Evolutionary conservation across 179 eudicot genomes (phyloP), one percentile per base, ranked within the genome.

Genomic region (Sideroxylon spinosum): DNA sequence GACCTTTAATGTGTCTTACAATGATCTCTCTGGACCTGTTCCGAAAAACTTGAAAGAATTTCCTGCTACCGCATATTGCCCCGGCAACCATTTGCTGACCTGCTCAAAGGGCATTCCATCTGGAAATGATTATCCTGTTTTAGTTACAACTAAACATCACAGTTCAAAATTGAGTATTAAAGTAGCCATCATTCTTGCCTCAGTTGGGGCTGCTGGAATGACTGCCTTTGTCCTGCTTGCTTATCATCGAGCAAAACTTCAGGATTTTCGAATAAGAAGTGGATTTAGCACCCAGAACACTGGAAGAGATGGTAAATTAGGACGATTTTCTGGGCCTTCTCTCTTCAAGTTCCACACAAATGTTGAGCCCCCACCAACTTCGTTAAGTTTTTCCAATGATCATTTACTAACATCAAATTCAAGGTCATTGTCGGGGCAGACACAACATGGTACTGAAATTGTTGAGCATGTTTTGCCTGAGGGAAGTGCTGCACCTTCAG

Each of bases 311-410:
- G 89, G 78, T 66, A 90, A 86, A 77, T 73, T 79, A 61, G 92
- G 97, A 80, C 83, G 82, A 85, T 84, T 89, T 78, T 62, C 85
- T 52, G 83, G 89, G 50, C 90, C 93, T 81, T 90, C 97, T 61
- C 80, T 89, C 74, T 91, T 91, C 83, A 88, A 86, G 80, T 86
- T 87, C 82, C 92, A 84, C 70, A 81, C 86, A 25, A 76, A 73
- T 82, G 71, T 84, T 9, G 93, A 87, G 62, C 95, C 95, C 28
- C 79, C 91, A 3, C 85, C 88, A 62, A 81, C 79, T 56, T 86
- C 92, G 9, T 78, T 85, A 79, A 90, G 97, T 81, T 93, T 93
- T 80, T 93, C 98, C 55, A 88, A 90, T 76, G 97, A 92, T 85
- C 95, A 85, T 81, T 80, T 95, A 81, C 85, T 95, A 70, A 86